Evolutionary conservation across 768 basidiomycete species (phyloP).

Genomic region (Trametes maxima): DNA sequence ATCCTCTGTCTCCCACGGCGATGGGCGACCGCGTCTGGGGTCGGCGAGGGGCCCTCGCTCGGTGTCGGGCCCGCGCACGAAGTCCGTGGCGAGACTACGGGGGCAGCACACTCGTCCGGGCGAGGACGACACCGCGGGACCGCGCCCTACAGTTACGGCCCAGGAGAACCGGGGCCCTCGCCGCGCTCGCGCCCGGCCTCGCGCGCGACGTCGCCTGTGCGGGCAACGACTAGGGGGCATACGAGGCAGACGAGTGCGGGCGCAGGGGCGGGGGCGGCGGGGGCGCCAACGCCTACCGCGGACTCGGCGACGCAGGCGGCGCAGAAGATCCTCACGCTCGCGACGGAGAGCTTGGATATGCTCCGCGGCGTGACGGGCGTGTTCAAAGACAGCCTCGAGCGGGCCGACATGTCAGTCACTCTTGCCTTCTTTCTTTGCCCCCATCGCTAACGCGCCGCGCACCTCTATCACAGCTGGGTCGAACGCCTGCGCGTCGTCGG

Average conservation of each 20-base stretch:
- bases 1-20: slow-evolving; percentile 79
- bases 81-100: slow-evolving; percentile 35
- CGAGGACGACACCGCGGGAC: slow-evolving; percentile 16
- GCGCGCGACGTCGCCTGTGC: slow-evolving; percentile 34
- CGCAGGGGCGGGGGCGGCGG: slow-evolving; percentile 2
- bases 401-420: slow-evolving; percentile 77
- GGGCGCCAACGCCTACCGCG: slow-evolving; percentile 38
- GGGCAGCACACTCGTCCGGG: not conserved
- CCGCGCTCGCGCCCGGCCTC: slow-evolving; percentile 30
- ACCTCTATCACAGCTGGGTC: slow-evolving; percentile 68
- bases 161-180: slow-evolving; percentile 32
- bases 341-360: slow-evolving; percentile 93
- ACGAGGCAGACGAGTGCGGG: slow-evolving; percentile 28
- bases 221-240: slow-evolving; percentile 24
- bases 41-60: slow-evolving; percentile 17
- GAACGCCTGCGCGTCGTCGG: slow-evolving; percentile 79
- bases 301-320: slow-evolving; percentile 73
- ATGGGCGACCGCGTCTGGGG: slow-evolving; percentile 60
- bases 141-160: slow-evolving; percentile 34
- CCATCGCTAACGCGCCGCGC: slow-evolving; percentile 3
- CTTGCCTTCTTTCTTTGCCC: slow-evolving; percentile 8
- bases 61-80: slow-evolving; percentile 17
- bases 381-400: slow-evolving; percentile 83
- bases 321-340: slow-evolving; percentile 78
- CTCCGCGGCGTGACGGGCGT: slow-evolving; percentile 86